A percentile compares a stretch with the other conserved stretches of the same genome.
Conservation (phyloP, 2,329 filamentous ascomycete species). For the Beauveria caledonica region DNA sequence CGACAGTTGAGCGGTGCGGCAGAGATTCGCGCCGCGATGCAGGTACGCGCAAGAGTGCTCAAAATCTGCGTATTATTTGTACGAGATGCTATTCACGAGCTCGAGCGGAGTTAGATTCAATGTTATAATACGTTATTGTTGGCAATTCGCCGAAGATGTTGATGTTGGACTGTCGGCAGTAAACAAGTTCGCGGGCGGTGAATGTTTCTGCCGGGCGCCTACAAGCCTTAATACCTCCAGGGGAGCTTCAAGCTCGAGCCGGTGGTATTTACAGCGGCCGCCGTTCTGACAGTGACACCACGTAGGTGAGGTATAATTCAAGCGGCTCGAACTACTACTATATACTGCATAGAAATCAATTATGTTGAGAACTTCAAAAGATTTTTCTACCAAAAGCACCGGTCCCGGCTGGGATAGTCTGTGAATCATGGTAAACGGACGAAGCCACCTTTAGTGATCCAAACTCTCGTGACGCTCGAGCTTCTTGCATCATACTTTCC, state of each 20-base stretch:
- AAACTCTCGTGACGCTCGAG: too few relatives aligned
- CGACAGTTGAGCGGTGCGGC: not conserved
- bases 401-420: too few relatives aligned
- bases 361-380: too few relatives aligned
- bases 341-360: too few relatives aligned
- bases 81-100: not conserved
- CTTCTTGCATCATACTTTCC: too few relatives aligned
- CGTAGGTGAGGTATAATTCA: too few relatives aligned
- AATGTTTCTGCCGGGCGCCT: conserved; percentile 24
- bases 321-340: too few relatives aligned
- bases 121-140: not conserved
- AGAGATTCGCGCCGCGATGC: not conserved
- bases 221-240: not conserved
- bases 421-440: too few relatives aligned
- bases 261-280: too few relatives aligned
- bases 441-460: too few relatives aligned
- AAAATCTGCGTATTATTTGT: not conserved
- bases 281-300: too few relatives aligned
- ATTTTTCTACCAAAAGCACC: too few relatives aligned
- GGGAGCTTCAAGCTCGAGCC: not conserved
- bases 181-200: conserved; percentile 25
- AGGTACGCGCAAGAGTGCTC: not conserved
- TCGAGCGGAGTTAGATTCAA: not conserved
- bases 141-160: not conserved
- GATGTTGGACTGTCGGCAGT: conserved; percentile 12